These are phyloP conservation scores for Phlebopus sp. DNA, from an alignment of 1,284 basidiomycete genomes.

Conservation along the genomic window DNA sequence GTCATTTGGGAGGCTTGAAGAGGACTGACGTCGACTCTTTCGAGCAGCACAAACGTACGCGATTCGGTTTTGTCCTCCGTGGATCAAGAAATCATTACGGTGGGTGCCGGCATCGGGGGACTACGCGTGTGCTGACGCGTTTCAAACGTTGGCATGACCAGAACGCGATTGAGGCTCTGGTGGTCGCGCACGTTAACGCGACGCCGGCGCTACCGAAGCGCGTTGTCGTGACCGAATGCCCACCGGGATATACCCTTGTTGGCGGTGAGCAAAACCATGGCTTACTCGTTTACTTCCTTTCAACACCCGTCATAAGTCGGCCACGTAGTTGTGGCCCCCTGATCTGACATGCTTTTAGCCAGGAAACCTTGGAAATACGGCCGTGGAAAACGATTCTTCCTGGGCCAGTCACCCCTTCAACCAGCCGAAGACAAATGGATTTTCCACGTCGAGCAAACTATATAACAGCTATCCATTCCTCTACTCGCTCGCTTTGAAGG, in stretches of 20 bases:
- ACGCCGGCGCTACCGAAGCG: conserved; percentile 16
- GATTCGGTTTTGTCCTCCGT: conserved; percentile 5
- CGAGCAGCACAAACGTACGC: conserved; percentile 6
- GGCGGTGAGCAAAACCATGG: conserved; percentile 15
- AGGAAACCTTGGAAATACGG: conserved; percentile 30
- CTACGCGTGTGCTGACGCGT: background rate
- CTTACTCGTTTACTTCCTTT: background rate
- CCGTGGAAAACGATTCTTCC: conserved; percentile 25
- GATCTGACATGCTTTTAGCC: conserved; percentile 5
- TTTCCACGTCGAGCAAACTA: conserved; percentile 16
- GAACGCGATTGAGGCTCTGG: conserved; percentile 24
- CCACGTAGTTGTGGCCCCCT: no score
- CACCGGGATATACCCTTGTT: conserved; percentile 19
- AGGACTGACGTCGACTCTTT: conserved; percentile 6
- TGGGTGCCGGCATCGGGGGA: conserved; percentile 11
- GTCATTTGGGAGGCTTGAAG: background rate
- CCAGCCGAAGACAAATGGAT: conserved; percentile 28
- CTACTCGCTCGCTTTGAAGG: no score
- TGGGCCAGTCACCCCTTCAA: conserved; percentile 15
- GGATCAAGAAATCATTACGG: conserved; percentile 18
- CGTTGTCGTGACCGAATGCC: conserved; percentile 11
- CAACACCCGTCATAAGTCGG: background rate
- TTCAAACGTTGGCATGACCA: conserved; percentile 4
- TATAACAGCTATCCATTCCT: background rate
- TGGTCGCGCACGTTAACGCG: conserved; percentile 18